A percentile compares a stretch with the other conserved stretches of the same genome.
Evolutionary conservation across 768 basidiomycete genomes (phyloP).

Genomic region (Cubamyces sp.): DNA sequence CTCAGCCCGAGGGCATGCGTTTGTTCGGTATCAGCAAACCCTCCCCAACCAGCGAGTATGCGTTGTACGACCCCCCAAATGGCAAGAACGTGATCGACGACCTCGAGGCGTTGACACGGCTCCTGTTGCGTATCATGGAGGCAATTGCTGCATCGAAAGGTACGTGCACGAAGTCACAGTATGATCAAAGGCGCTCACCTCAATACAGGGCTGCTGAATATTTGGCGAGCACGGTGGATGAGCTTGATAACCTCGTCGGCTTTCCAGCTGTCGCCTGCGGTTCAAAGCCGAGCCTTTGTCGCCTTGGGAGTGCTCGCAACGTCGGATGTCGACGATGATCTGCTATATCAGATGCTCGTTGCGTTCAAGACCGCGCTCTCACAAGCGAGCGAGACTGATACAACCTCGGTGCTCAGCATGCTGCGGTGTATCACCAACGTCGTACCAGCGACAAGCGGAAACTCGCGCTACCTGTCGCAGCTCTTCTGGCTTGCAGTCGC

Average conservation of each 20-base stretch:
- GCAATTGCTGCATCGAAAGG: slow-evolving; percentile 71
- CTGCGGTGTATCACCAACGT: slow-evolving; percentile 82
- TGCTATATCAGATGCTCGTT: slow-evolving; percentile 91
- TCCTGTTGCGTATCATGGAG: slow-evolving; percentile 67
- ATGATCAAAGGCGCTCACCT: slow-evolving; percentile 14
- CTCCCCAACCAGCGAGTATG: slow-evolving; percentile 71
- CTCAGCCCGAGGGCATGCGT: slow-evolving; percentile 57
- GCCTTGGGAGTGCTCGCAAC: slow-evolving; percentile 82
- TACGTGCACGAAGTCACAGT: slow-evolving; percentile 36
- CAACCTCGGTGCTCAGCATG: slow-evolving; percentile 81
- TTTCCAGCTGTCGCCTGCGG: slow-evolving; percentile 85
- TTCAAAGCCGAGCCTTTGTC: slow-evolving; percentile 88
- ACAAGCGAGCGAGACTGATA: slow-evolving; percentile 71
- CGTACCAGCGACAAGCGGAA: slow-evolving; percentile 66
- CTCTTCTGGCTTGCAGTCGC: slow-evolving; percentile 91
- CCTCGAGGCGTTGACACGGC: slow-evolving; percentile 64
- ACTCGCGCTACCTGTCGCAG: slow-evolving; percentile 72
- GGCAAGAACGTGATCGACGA: slow-evolving; percentile 62
- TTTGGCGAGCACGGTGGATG: slow-evolving; percentile 96
- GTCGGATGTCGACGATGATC: slow-evolving; percentile 89
- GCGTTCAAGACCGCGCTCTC: slow-evolving; percentile 76
- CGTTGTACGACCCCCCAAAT: slow-evolving; percentile 53
- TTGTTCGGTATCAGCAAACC: slow-evolving; percentile 75
- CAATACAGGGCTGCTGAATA: slow-evolving; percentile 69
- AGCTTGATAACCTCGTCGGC: slow-evolving; percentile 84